These are phyloP conservation scores for Salix suchowensis DNA, from an alignment of 345 rosid species.

Conservation along the genomic window DNA sequence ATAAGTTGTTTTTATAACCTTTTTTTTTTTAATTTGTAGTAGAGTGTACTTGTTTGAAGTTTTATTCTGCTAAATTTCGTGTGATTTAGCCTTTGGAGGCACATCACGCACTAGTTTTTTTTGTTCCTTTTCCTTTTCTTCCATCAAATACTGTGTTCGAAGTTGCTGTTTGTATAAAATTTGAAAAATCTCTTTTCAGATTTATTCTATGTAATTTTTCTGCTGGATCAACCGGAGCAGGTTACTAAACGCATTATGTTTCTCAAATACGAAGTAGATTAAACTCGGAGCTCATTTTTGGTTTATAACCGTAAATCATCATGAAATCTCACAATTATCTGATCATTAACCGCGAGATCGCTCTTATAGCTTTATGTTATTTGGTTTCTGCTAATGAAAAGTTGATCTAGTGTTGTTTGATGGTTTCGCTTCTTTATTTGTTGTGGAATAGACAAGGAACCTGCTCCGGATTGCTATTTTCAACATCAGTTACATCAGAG, in stretches of 20 bases:
- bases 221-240: neutral
- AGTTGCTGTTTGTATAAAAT: neutral
- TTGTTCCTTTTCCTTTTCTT: neutral
- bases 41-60: neutral
- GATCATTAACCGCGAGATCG: neutral
- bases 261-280: neutral
- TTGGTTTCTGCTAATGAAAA: neutral
- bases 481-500: conserved; percentile 94
- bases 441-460: conserved; percentile 61
- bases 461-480: conserved; percentile 90
- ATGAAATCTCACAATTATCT: neutral
- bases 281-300: neutral
- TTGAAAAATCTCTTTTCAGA: neutral
- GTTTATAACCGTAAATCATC: neutral
- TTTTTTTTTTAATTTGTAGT: neutral
- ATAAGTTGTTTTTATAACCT: neutral
- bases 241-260: neutral
- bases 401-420: conserved; percentile 6
- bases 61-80: neutral
- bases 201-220: neutral
- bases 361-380: neutral
- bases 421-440: neutral
- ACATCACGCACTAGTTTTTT: neutral
- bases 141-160: neutral
- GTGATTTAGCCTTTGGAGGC: neutral